These are phyloP conservation scores for Williopsis jadinii DNA, from an alignment of 1,139 yeast species.

Conservation along the genomic window DNA sequence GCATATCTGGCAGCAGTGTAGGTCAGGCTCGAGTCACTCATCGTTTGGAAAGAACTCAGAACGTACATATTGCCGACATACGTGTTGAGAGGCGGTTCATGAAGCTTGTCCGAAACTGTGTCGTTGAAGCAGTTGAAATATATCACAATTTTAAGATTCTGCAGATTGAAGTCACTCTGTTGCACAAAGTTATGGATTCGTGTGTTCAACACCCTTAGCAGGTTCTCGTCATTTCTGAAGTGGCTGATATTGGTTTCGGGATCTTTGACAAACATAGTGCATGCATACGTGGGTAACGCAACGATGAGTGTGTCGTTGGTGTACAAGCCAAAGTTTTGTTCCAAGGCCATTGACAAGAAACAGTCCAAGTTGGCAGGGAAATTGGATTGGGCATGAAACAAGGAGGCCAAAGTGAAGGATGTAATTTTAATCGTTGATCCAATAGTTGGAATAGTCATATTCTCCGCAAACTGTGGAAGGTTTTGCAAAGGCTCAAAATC, in stretches of 20 bases:
- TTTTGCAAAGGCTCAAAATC: slow-evolving; percentile 18
- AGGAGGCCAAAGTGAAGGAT: slow-evolving; percentile 9
- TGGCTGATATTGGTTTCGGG: slow-evolving; percentile 10
- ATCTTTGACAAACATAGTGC: slow-evolving; percentile 17
- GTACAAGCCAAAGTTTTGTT: slow-evolving; percentile 14
- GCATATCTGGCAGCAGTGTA: slow-evolving; percentile 16
- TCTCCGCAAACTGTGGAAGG: slow-evolving; percentile 11
- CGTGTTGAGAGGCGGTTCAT: slow-evolving; percentile 19
- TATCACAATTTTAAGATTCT: slow-evolving; percentile 14
- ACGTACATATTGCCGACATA: slow-evolving; percentile 21
- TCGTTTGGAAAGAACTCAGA: slow-evolving; percentile 13
- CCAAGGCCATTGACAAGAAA: slow-evolving; percentile 14
- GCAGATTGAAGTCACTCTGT: slow-evolving; percentile 10
- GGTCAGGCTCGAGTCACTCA: slow-evolving; percentile 15
- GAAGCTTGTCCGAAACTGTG: slow-evolving; percentile 18
- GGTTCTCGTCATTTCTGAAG: slow-evolving; percentile 13
- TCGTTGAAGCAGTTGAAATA: slow-evolving; percentile 18
- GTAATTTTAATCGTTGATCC: slow-evolving; percentile 14
- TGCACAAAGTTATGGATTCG: slow-evolving; percentile 15
- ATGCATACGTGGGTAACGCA: slow-evolving; percentile 17
- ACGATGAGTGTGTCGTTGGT: slow-evolving; percentile 16
- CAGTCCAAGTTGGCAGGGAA: slow-evolving; percentile 19
- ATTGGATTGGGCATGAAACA: slow-evolving; percentile 14
- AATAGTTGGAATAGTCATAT: slow-evolving; percentile 10
- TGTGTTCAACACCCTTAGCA: slow-evolving; percentile 10